These are phyloP conservation scores for Russula olivacea DNA, from an alignment of 768 basidiomycete species.

Conservation along the genomic window DNA sequence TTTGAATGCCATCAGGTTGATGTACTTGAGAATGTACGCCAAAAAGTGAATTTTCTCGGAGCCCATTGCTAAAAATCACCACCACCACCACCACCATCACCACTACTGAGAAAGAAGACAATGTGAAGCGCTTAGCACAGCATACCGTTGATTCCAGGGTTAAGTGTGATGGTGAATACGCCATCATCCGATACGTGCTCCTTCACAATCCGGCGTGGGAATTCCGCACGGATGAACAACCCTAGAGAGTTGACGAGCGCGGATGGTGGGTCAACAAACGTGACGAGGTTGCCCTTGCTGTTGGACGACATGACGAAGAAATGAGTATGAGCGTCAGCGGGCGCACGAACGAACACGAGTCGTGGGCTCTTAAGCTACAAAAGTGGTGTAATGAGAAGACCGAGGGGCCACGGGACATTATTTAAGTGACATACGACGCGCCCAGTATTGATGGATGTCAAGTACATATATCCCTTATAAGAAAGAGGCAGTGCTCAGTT, in stretches of 20 bases:
- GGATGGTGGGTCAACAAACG: slow-evolving; percentile 39
- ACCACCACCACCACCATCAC: not conserved
- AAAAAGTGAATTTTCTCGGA: slow-evolving; percentile 51
- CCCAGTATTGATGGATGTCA: slow-evolving; percentile 48
- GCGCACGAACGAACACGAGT: slow-evolving; percentile 56
- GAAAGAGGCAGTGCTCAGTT: slow-evolving; percentile 1
- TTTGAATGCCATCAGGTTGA: slow-evolving; percentile 51
- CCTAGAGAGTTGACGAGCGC: slow-evolving; percentile 37
- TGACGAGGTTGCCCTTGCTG: slow-evolving; percentile 50
- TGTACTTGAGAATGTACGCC: slow-evolving; percentile 56
- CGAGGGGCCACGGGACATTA: slow-evolving; percentile 16
- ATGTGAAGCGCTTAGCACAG: not conserved
- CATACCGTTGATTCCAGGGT: slow-evolving; percentile 28
- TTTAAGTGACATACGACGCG: slow-evolving; percentile 39
- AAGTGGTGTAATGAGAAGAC: slow-evolving; percentile 16
- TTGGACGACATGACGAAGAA: slow-evolving; percentile 68
- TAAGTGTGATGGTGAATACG: slow-evolving; percentile 52
- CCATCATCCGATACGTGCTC: slow-evolving; percentile 46
- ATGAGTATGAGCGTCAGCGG: slow-evolving; percentile 42
- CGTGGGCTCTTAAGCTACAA: slow-evolving; percentile 44
- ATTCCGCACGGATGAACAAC: slow-evolving; percentile 36
- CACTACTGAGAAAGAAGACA: not conserved
- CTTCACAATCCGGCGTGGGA: slow-evolving; percentile 39
- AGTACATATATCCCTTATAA: slow-evolving; percentile 61
- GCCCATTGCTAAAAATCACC: slow-evolving; percentile 16